phyloP scores from a whole-genome alignment of 2,329 filamentous ascomycete species.

The Fusarium anguioides region DNA sequence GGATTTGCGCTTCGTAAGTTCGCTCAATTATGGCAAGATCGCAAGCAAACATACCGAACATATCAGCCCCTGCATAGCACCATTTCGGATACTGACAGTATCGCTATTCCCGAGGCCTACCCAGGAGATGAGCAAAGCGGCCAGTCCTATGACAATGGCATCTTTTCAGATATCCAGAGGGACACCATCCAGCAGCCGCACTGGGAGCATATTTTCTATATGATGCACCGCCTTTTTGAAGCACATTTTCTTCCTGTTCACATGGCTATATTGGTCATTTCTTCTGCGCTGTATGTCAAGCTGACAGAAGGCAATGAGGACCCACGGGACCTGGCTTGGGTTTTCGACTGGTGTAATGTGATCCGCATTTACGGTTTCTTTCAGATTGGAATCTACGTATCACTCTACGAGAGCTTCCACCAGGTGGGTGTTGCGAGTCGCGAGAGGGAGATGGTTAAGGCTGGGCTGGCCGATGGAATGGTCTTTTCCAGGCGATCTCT shows the following conservation, averaged over 20 bases:
- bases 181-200: slow-evolving; percentile 63
- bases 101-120: slow-evolving; percentile 61
- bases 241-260: slow-evolving; percentile 78
- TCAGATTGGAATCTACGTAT: slow-evolving; percentile 71
- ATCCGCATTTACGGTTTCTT: slow-evolving; percentile 71
- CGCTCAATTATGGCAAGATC: slow-evolving; percentile 66
- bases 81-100: slow-evolving; percentile 57
- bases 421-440: slow-evolving; percentile 68
- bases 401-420: slow-evolving; percentile 76
- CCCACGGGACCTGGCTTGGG: slow-evolving; percentile 65
- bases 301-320: slow-evolving; percentile 63
- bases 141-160: slow-evolving; percentile 59
- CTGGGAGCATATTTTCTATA: slow-evolving; percentile 66
- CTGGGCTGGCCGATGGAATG: slow-evolving; percentile 73
- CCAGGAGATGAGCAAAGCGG: slow-evolving; percentile 54
- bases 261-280: slow-evolving; percentile 71
- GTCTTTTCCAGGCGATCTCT: slow-evolving; percentile 69
- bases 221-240: slow-evolving; percentile 77
- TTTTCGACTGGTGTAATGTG: slow-evolving; percentile 69
- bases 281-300: slow-evolving; percentile 69
- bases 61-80: slow-evolving; percentile 67
- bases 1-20: slow-evolving; percentile 72
- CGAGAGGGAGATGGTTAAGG: slow-evolving; percentile 73
- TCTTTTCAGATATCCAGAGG: slow-evolving; percentile 66
- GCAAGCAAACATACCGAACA: slow-evolving; percentile 65